Conservation (phyloP, 2,329 filamentous ascomycete genomes). For the Fusarium cyanostomum region DNA sequence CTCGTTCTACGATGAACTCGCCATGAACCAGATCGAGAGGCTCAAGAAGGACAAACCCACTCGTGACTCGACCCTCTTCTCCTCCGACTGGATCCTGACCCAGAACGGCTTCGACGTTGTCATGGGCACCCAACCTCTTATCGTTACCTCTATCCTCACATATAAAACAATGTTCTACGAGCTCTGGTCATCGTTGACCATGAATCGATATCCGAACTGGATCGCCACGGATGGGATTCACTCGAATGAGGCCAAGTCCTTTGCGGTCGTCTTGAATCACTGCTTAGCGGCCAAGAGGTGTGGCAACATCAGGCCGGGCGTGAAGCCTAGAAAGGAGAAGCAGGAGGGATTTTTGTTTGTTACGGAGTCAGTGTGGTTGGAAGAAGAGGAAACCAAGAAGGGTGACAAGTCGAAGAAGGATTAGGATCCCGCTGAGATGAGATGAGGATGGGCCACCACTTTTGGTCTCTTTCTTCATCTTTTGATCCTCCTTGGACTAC, state of each 20-base stretch:
- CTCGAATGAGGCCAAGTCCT: constrained; percentile 35
- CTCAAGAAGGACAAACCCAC: constrained; percentile 8
- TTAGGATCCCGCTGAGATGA: too few relatives aligned
- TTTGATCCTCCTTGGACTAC: too few relatives aligned
- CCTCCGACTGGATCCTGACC: constrained; percentile 43
- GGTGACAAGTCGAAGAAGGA: too few relatives aligned
- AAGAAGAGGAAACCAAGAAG: too few relatives aligned
- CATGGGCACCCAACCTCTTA: not conserved
- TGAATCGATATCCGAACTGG: constrained; percentile 47
- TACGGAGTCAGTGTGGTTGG: too few relatives aligned
- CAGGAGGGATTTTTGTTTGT: not conserved
- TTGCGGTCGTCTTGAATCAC: constrained; percentile 45
- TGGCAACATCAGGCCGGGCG: not conserved
- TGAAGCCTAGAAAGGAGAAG: not conserved
- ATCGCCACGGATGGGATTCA: constrained; percentile 44
- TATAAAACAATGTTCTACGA: constrained; percentile 25
- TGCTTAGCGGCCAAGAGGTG: constrained; percentile 40
- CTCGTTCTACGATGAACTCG: constrained; percentile 13
- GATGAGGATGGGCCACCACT: too few relatives aligned
- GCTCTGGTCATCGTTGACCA: constrained; percentile 39
- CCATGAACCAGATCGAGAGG: constrained; percentile 32
- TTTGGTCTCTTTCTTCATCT: too few relatives aligned
- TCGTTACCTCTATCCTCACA: constrained; percentile 8
- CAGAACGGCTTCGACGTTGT: constrained; percentile 15
- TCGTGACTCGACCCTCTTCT: constrained; percentile 30